Evolutionary conservation across 805 yeast species (phyloP).

Genomic region (Candida tammaniensis): DNA sequence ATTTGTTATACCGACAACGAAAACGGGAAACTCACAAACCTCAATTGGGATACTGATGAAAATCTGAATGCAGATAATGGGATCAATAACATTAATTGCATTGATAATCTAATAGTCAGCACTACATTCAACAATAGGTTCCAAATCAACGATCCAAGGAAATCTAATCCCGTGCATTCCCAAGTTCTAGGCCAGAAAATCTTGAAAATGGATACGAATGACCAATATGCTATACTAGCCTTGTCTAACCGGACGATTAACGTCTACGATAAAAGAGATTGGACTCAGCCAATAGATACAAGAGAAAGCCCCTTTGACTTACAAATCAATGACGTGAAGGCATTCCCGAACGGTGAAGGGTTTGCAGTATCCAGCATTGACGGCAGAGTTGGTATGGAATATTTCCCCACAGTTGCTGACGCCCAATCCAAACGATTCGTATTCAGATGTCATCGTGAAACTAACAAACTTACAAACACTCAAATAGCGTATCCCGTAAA

Average conservation of each 20-base stretch:
- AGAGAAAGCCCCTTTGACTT: constrained; percentile 66
- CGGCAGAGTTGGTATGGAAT: constrained; percentile 77
- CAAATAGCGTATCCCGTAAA: constrained; percentile 57
- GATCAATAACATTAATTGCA: constrained; percentile 34
- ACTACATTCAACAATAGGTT: constrained; percentile 65
- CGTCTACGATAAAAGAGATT: constrained; percentile 54
- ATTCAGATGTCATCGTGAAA: constrained; percentile 71
- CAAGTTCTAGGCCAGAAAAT: constrained; percentile 46
- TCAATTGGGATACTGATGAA: constrained; percentile 12
- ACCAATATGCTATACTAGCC: constrained; percentile 47
- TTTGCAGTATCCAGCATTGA: constrained; percentile 74
- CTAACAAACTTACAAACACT: constrained; percentile 34
- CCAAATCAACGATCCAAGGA: constrained; percentile 44
- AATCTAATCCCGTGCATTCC: constrained; percentile 10
- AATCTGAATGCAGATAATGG: constrained; percentile 16
- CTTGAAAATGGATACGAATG: constrained; percentile 58
- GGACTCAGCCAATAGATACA: constrained; percentile 42
- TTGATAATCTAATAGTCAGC: constrained; percentile 37
- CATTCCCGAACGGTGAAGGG: constrained; percentile 53
- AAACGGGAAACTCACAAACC: constrained; percentile 20
- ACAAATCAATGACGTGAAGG: constrained; percentile 56
- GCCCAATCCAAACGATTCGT: constrained; percentile 58
- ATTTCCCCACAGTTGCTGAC: constrained; percentile 48
- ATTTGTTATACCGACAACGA: constrained; percentile 52
- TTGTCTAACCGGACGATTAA: constrained; percentile 52